Base-by-base conservation (phyloP, 1,284 basidiomycete genomes). In the Lignosus rhinocerotis region DNA sequence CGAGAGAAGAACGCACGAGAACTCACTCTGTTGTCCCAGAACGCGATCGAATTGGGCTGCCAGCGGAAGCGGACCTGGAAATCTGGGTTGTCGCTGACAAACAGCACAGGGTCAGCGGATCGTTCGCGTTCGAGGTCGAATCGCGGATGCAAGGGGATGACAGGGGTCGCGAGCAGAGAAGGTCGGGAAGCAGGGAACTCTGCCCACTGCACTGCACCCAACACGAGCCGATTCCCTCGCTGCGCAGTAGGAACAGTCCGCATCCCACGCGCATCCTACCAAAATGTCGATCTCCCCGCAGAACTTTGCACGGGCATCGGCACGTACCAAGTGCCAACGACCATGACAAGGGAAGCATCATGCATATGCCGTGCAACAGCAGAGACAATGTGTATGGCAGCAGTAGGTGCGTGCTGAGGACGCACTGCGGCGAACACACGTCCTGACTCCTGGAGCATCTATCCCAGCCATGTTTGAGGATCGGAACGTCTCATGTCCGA, bases 21-120 rank as follows among this genome's bases (percentile, higher is more conserved):
- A 70, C 81, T 59, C 66, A 86, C 85, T 70, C 87, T 78, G 72
- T 89, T 89, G 66, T 90, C 87, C 88, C 88, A 90, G 68, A 90
- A 74, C 19, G 86, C 88, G 56, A 90, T 75, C 25, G 85, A 84
- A 70, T 88, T 84, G 31, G 77, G 75, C 68, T 85, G 79, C 88
- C 88, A 90, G 59, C 78, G 81, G 79, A 88, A 88, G 57, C 87
- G 83, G 42, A 88, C 85, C 64, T 90, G 88, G 72, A 84, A 84
- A 69, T 90, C 88, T 10, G 83, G 80, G 69, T 86, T 89, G 65
- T 83, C 80, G 51, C 77, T 77, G 65, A 58, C 39, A 57, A 58
- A 45, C 44, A 31, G 49, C 41, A 43, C 48, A 45, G n/a, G 50
- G 53, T 55, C 52, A 60, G 47, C 46, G 55, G 56, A 25, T 25